Conservation (phyloP, 768 basidiomycete genomes). For the Tulasnella sp. region DNA sequence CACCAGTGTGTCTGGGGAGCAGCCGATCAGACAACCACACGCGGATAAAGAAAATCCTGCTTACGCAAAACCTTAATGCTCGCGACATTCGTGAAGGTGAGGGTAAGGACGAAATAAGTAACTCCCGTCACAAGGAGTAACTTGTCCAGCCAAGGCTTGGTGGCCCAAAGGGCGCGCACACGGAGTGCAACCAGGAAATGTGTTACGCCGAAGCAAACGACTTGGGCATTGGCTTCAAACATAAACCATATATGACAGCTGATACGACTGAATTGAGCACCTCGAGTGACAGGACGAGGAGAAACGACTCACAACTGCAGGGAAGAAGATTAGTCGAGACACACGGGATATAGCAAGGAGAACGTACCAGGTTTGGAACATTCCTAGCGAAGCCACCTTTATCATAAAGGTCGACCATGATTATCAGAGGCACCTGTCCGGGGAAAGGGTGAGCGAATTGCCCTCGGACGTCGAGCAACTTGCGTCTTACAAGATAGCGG, state of each 20-base stretch:
- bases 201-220: neutral
- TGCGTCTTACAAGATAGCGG: slow-evolving; percentile 6
- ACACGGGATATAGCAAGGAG: neutral
- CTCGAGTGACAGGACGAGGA: neutral
- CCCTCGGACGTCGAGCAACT: neutral
- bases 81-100: neutral
- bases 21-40: neutral
- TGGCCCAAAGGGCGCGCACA: slow-evolving; percentile 5
- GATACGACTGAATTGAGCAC: neutral
- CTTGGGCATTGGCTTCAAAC: slow-evolving; percentile 1
- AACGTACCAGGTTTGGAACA: neutral
- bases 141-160: neutral
- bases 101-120: neutral
- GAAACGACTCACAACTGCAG: neutral
- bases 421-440: neutral
- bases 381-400: slow-evolving; percentile 6
- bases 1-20: neutral
- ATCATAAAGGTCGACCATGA: slow-evolving; percentile 9
- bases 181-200: slow-evolving; percentile 10
- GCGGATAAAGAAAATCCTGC: neutral
- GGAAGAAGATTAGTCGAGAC: neutral
- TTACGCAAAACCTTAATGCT: neutral
- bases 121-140: neutral
- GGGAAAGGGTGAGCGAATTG: neutral
- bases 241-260: slow-evolving; percentile 5